A percentile compares a stretch with the other conserved stretches of the same genome.
These are phyloP conservation scores for Wallacemonas collosoma DNA, from an alignment of 208 protist species.

Conservation along the genomic window DNA sequence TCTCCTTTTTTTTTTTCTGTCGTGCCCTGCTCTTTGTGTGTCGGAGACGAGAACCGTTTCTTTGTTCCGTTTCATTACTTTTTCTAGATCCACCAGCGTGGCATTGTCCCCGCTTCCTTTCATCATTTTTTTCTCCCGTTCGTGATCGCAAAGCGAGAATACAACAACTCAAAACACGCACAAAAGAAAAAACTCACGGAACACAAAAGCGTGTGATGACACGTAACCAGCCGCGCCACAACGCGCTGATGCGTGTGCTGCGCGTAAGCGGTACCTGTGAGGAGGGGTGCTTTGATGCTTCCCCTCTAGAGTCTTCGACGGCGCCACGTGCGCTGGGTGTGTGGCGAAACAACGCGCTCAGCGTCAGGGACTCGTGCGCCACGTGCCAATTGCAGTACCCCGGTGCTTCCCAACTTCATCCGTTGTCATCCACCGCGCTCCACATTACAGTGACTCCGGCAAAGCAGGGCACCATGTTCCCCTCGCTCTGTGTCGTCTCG, in stretches of 20 bases:
- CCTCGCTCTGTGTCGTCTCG: conserved; percentile 53
- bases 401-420: conserved; percentile 31
- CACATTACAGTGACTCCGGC: conserved; percentile 35
- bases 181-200: neutral
- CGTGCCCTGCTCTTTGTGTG: no score
- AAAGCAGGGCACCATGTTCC: conserved; percentile 40
- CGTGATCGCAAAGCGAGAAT: no score
- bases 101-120: no score
- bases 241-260: conserved; percentile 37
- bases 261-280: conserved; percentile 28
- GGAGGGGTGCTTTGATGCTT: conserved; percentile 28
- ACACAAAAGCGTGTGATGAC: neutral
- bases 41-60: no score
- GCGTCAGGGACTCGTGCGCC: conserved; percentile 40
- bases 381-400: conserved; percentile 52
- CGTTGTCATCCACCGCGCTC: conserved; percentile 34
- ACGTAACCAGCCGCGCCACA: neutral
- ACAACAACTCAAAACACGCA: neutral
- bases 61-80: no score
- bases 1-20: no score
- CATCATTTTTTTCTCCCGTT: no score
- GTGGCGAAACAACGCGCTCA: conserved; percentile 52
- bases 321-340: neutral
- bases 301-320: neutral
- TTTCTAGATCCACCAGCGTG: no score